These are phyloP conservation scores for Nakazawaea laoshanensis DNA, from an alignment of 805 yeast species.

Conservation along the genomic window DNA sequence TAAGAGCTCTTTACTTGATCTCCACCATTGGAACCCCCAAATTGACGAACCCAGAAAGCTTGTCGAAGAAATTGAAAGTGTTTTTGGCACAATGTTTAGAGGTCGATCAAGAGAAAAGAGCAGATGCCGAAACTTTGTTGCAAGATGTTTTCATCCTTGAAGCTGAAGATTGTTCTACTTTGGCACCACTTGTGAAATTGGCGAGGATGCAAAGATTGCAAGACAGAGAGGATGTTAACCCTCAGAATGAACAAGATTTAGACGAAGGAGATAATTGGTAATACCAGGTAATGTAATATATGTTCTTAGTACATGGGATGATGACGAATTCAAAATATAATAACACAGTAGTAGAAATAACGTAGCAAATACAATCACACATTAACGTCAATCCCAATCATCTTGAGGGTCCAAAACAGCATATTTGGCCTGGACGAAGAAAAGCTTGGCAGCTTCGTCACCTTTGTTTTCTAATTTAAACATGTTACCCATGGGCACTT, in stretches of 20 bases:
- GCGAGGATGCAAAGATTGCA: constrained; percentile 57
- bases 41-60: constrained; percentile 62
- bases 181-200: constrained; percentile 67
- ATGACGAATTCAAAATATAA: not conserved
- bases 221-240: constrained; percentile 22
- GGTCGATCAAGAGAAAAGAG: constrained; percentile 77
- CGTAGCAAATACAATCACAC: too few relatives aligned
- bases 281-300: too few relatives aligned
- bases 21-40: constrained; percentile 80
- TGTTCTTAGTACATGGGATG: too few relatives aligned
- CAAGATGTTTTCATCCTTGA: constrained; percentile 54
- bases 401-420: constrained; percentile 22
- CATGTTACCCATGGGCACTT: constrained; percentile 69
- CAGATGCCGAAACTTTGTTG: constrained; percentile 67
- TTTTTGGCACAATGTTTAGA: constrained; percentile 75
- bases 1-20: constrained; percentile 66
- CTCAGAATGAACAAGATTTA: too few relatives aligned
- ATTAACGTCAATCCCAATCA: constrained; percentile 11
- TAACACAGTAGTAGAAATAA: too few relatives aligned
- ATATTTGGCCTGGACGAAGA: constrained; percentile 64
- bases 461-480: constrained; percentile 65
- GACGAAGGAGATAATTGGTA: too few relatives aligned
- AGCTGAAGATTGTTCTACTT: constrained; percentile 51
- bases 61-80: constrained; percentile 54
- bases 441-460: constrained; percentile 47